phyloP scores from a whole-genome alignment of 148 eudicot genomes.

The Spergularia bocconei region DNA sequence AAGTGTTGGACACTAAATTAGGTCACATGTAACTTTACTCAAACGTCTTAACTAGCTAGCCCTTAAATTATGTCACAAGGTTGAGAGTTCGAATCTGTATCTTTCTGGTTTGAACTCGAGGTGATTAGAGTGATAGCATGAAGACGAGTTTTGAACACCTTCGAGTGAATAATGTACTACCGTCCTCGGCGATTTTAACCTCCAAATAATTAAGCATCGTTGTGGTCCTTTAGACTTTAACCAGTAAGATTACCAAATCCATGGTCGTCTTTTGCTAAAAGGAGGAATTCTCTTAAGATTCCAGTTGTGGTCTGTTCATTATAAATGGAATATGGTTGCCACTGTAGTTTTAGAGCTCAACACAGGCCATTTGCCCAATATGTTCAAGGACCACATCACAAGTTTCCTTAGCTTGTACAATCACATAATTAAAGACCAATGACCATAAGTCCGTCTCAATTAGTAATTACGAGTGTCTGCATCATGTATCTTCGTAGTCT shows the following conservation, averaged over 20 bases:
- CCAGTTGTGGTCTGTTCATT: not conserved
- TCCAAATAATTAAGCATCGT: no score
- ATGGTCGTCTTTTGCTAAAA: not conserved
- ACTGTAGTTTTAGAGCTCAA: not conserved
- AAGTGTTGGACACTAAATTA: constrained; percentile 9
- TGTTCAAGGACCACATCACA: constrained; percentile 1
- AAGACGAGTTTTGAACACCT: no score
- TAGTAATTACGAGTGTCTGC: not conserved
- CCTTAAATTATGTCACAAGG: not conserved
- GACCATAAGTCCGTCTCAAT: not conserved
- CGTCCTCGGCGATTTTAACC: no score
- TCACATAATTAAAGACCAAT: not conserved
- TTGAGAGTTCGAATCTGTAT: not conserved
- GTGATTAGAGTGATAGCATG: no score
- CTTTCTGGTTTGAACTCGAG: not conserved
- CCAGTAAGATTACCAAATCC: no score
- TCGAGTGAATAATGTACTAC: no score
- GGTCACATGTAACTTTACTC: constrained; percentile 17
- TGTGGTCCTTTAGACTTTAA: no score
- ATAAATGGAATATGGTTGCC: not conserved
- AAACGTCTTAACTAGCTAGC: not conserved
- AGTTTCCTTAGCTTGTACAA: not conserved
- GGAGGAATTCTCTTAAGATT: not conserved
- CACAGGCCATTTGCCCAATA: not conserved
- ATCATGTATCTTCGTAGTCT: not conserved